Conservation (phyloP, 257 asterid species). For the Solanum verrucosum region DNA sequence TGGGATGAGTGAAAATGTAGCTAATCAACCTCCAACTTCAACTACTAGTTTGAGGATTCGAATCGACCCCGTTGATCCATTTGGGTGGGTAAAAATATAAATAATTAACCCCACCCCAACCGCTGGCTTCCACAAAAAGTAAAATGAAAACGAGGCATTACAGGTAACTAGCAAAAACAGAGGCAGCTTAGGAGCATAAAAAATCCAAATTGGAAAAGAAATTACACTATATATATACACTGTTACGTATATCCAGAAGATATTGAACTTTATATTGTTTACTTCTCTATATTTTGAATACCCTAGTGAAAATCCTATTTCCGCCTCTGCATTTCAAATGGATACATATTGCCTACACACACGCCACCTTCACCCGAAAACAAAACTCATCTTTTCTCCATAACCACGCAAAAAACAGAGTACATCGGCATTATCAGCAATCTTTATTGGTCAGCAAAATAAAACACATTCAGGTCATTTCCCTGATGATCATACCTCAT, state of each 20-base stretch:
- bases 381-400: background rate
- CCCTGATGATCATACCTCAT: background rate
- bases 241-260: background rate
- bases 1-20: too few relatives aligned
- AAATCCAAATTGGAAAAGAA: background rate
- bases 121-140: too few relatives aligned
- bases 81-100: too few relatives aligned
- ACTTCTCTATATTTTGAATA: background rate
- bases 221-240: background rate
- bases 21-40: too few relatives aligned
- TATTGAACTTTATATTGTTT: background rate
- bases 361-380: background rate
- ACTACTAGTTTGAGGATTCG: too few relatives aligned
- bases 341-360: background rate
- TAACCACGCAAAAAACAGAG: background rate
- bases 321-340: background rate
- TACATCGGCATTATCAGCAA: background rate
- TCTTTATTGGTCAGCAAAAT: background rate
- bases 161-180: too few relatives aligned
- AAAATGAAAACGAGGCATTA: too few relatives aligned
- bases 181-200: background rate
- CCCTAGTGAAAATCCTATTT: background rate
- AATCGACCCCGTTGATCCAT: too few relatives aligned
- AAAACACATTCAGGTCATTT: background rate
- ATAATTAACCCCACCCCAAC: too few relatives aligned